Percentiles rank a stretch among this genome's conserved stretches.
Conservation (phyloP, 2,329 filamentous ascomycete species). For the Neopestalotiopsis rosae region DNA sequence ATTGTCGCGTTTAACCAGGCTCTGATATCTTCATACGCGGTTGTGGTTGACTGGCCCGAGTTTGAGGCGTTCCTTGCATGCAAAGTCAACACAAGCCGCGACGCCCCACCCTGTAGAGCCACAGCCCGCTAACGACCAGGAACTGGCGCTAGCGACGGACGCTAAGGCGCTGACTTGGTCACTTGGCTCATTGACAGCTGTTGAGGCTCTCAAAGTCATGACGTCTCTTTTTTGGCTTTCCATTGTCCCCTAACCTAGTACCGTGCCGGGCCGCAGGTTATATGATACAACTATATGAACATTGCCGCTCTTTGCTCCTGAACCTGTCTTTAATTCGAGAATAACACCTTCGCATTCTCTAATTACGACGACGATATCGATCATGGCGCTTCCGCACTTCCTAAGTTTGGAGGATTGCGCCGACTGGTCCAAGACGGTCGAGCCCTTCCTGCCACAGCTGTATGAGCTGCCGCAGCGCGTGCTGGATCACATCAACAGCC, state of each 20-base stretch:
- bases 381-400: constrained; percentile 76
- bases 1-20: neutral
- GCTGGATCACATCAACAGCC: constrained; percentile 62
- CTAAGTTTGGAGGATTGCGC: constrained; percentile 75
- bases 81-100: constrained; percentile 9
- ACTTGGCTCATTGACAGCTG: neutral
- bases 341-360: neutral
- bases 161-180: neutral
- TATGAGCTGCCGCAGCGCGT: constrained; percentile 71
- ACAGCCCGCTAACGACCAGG: neutral
- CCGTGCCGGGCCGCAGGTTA: neutral
- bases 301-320: neutral
- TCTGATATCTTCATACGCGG: neutral
- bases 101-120: neutral
- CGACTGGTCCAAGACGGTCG: constrained; percentile 75
- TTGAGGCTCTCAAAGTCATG: constrained; percentile 2
- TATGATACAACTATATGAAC: neutral
- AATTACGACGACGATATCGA: neutral
- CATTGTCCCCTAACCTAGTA: neutral
- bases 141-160: neutral
- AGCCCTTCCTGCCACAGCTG: constrained; percentile 75
- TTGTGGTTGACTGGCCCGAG: neutral
- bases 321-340: neutral
- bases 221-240: constrained; percentile 6
- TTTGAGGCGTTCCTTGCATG: neutral